Percentiles rank a stretch among this genome's conserved stretches.
Conservation (phyloP, 2,329 filamentous ascomycete species). For the Fusarium chlamydosporum region DNA sequence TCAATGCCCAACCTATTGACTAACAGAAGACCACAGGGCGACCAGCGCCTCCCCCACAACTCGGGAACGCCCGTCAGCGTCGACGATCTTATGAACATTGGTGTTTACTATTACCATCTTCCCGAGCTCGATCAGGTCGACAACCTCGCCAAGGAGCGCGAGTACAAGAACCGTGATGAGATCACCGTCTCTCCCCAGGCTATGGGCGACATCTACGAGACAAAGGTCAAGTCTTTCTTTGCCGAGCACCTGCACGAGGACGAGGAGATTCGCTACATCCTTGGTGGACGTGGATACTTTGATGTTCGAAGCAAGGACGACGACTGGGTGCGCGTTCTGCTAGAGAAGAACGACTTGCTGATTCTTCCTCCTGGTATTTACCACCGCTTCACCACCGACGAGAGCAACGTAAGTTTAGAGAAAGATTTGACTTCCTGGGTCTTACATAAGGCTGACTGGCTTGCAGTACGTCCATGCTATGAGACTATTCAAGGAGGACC, state of each 20-base stretch:
- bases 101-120: slow-evolving; percentile 83
- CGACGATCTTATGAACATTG: slow-evolving; percentile 78
- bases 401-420: slow-evolving; percentile 78
- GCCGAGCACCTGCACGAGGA: slow-evolving; percentile 97
- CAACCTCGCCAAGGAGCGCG: slow-evolving; percentile 77
- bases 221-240: slow-evolving; percentile 95
- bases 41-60: slow-evolving; percentile 93
- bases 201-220: slow-evolving; percentile 90
- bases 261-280: slow-evolving; percentile 96
- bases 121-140: slow-evolving; percentile 77
- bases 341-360: slow-evolving; percentile 91
- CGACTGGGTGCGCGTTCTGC: slow-evolving; percentile 87
- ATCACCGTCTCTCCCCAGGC: slow-evolving; percentile 87
- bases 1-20: slow-evolving; percentile 4
- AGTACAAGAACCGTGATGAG: slow-evolving; percentile 95
- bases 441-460: neutral
- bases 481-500: slow-evolving; percentile 97
- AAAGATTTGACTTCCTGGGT: neutral
- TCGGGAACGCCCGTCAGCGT: slow-evolving; percentile 78
- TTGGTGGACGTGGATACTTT: slow-evolving; percentile 90
- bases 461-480: slow-evolving; percentile 92
- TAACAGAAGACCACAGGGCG: slow-evolving; percentile 71
- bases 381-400: slow-evolving; percentile 96
- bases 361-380: slow-evolving; percentile 96
- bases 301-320: slow-evolving; percentile 88